Percentiles rank a stretch among this genome's conserved stretches.
phyloP scores from a whole-genome alignment of 331 rosid species.

The Quercus phellos region DNA sequence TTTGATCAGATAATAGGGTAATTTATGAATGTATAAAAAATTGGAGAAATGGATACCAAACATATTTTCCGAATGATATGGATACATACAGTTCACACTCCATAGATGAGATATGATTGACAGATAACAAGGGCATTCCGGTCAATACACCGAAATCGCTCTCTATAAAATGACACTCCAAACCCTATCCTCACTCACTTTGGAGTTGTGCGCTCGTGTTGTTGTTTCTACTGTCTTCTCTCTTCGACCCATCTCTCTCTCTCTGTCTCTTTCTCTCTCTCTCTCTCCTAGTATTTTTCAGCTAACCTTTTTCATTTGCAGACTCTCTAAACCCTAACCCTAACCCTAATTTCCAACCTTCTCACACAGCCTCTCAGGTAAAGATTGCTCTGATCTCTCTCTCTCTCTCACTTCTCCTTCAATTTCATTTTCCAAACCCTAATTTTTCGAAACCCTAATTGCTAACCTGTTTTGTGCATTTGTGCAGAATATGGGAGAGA shows the following conservation, averaged over 20 bases:
- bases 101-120: too few species aligned
- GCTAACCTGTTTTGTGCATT: not conserved
- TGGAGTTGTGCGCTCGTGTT: not conserved
- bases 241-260: not conserved
- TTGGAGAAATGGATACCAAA: too few species aligned
- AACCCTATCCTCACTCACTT: constrained; percentile 19
- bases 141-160: not conserved
- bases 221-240: not conserved
- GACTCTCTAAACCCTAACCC: constrained; percentile 44
- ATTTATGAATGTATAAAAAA: too few species aligned
- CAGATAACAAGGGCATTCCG: not conserved
- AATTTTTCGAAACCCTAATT: not conserved
- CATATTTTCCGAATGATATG: too few species aligned
- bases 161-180: not conserved
- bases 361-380: constrained; percentile 47
- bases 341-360: constrained; percentile 4
- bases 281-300: constrained; percentile 29
- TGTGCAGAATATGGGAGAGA: constrained; percentile 77
- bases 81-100: too few species aligned
- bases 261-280: constrained; percentile 25
- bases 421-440: constrained; percentile 17
- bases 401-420: not conserved
- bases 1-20: too few species aligned
- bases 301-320: constrained; percentile 86
- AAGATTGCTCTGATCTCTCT: constrained; percentile 26